A percentile compares a stretch with the other conserved stretches of the same genome.
Evolutionary conservation across 2,329 filamentous ascomycete species (phyloP).

Genomic region (Fusarium chlamydosporum): DNA sequence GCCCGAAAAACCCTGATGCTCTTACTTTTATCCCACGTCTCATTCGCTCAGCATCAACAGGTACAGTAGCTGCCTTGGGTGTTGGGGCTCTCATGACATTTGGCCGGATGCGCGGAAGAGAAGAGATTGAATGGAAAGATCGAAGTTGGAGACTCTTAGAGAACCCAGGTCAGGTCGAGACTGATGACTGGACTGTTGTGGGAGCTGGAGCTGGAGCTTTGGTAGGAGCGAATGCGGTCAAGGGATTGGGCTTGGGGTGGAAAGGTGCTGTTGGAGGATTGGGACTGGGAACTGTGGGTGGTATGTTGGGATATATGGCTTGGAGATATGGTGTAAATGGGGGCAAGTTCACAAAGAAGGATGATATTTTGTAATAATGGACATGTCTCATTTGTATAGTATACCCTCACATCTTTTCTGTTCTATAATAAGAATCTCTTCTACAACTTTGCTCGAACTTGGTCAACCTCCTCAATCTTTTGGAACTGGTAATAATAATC

Average conservation of each 20-base stretch:
- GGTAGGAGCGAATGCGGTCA: slow-evolving; percentile 51
- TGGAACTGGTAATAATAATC: slow-evolving; percentile 83
- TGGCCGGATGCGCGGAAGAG: slow-evolving; percentile 67
- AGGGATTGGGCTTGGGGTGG: slow-evolving; percentile 54
- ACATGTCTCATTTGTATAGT: background rate
- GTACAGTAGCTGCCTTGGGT: slow-evolving; percentile 61
- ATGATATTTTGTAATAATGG: slow-evolving; percentile 19
- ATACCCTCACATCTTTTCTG: background rate
- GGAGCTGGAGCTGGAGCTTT: slow-evolving; percentile 58
- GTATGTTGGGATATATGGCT: slow-evolving; percentile 63
- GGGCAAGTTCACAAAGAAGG: slow-evolving; percentile 56
- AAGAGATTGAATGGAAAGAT: slow-evolving; percentile 75
- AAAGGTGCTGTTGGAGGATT: slow-evolving; percentile 60
- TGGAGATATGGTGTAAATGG: slow-evolving; percentile 66
- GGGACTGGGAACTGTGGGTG: slow-evolving; percentile 64
- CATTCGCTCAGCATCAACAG: slow-evolving; percentile 62
- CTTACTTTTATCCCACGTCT: slow-evolving; percentile 55
- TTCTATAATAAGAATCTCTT: background rate
- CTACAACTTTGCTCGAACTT: slow-evolving; percentile 53
- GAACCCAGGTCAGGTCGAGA: slow-evolving; percentile 69
- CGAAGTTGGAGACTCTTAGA: slow-evolving; percentile 72
- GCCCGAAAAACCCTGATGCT: slow-evolving; percentile 50
- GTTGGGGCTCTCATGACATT: slow-evolving; percentile 61
- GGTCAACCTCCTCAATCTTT: slow-evolving; percentile 54
- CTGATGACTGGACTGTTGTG: slow-evolving; percentile 68